Base-by-base conservation (phyloP, 2,329 filamentous ascomycete genomes). In the Microsporum audouinii region DNA sequence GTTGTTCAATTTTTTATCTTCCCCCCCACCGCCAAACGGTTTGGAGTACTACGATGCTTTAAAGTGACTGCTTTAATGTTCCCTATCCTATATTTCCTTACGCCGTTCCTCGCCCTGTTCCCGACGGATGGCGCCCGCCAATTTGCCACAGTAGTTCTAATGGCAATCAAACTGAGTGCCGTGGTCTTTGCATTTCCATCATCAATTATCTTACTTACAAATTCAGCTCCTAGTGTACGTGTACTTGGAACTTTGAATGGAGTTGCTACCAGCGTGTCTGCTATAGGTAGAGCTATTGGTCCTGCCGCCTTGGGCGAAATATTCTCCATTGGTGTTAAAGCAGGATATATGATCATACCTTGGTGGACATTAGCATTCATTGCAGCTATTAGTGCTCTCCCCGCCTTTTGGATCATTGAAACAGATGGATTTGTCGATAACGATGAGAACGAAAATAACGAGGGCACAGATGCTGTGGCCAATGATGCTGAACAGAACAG, bases 211-310 rank as follows among this genome's bases (percentile, higher is more conserved):
- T 79, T 97, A 56, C 81, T 97, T 41, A 96, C 91, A 33, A 96
- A 96, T 74, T 89, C 87, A 7, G 90, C 90, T 3, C 75, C 80
- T 0, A 91, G 87, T 60, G 77, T 96, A 14, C 78, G 82, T 49
- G 83, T 95, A 7, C 81, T 97, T 3, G 91, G 91, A 0, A 96
- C 91, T 0, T 76, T 97, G 60, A 97, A 97, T 69, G 94, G 92
- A 2, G 85, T 96, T 63, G 91, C 90, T 0, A 96, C 91, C 0
- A 88, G 87, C 61, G 84, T 91, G 38, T 87, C 86, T 65, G 91
- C 89, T 0, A 73, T 96, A 3, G 92, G 91, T 1, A 79, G 91
- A 57, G 91, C 90, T 0, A 69, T 82, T 0, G 94, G 94, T 0
- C 92, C 94, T 0, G 88, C 88, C 0, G 72, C 87, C 38, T 82